These are phyloP conservation scores for Chlorella variabilis DNA, from an alignment of 163 green algal species.

Conservation along the genomic window DNA sequence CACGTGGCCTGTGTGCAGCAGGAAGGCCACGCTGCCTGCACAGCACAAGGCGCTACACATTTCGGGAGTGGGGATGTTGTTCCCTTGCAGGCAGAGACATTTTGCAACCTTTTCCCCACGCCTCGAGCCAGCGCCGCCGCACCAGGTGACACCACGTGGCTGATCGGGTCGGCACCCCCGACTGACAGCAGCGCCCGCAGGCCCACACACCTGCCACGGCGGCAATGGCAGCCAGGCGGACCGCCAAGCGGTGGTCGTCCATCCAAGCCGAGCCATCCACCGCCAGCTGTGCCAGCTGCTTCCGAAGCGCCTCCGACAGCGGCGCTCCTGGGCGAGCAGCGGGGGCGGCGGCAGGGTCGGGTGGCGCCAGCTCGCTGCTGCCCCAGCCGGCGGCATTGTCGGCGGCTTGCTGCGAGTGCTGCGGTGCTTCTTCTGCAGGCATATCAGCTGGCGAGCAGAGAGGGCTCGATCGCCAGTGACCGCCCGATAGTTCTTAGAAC, in stretches of 20 bases:
- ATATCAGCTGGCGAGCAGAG: too few species aligned
- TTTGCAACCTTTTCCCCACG: too few species aligned
- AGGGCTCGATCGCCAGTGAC: too few species aligned
- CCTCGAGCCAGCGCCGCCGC: too few species aligned
- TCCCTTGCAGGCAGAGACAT: too few species aligned
- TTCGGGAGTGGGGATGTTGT: too few species aligned
- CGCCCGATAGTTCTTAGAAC: too few species aligned
- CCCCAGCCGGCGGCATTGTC: neutral
- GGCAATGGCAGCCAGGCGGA: neutral
- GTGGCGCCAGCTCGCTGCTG: neutral
- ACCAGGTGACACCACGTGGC: too few species aligned
- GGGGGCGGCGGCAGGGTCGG: neutral
- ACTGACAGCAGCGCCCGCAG: too few species aligned
- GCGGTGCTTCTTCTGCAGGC: too few species aligned
- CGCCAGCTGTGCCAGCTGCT: neutral
- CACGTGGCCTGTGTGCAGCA: slow-evolving; percentile 14
- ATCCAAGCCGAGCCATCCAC: neutral
- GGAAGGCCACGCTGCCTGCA: slow-evolving; percentile 17
- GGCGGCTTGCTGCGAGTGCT: neutral
- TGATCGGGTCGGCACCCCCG: too few species aligned
- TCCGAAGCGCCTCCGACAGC: neutral
- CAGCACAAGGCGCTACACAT: too few species aligned
- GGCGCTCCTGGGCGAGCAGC: neutral
- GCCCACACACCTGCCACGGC: neutral
- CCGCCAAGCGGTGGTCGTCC: neutral